Conservation (phyloP, 306 rosid species). For the Senna tora region DNA sequence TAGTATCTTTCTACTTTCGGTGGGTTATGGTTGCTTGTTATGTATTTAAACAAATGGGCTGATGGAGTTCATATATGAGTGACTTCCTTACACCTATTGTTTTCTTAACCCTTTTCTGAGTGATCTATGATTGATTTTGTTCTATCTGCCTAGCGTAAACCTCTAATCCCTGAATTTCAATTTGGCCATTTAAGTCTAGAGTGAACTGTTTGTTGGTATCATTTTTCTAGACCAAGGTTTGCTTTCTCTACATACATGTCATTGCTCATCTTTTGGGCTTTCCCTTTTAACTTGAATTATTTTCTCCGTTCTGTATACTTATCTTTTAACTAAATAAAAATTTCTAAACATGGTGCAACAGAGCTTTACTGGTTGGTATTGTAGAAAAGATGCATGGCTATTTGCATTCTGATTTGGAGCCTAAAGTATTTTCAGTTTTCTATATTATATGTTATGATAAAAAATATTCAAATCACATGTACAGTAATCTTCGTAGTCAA, state of each 20-base stretch:
- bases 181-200: not conserved
- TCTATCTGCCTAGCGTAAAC: not conserved
- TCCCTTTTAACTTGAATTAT: not conserved
- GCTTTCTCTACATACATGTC: too few species aligned
- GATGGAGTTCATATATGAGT: not conserved
- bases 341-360: too few species aligned
- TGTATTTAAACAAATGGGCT: not conserved
- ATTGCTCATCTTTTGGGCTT: not conserved
- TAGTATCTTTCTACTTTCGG: too few species aligned
- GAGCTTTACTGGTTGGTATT: too few species aligned
- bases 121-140: constrained; percentile 1
- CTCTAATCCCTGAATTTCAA: not conserved
- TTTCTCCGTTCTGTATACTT: too few species aligned
- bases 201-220: not conserved
- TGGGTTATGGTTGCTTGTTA: too few species aligned
- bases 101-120: not conserved
- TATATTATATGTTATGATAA: too few species aligned
- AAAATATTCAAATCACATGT: not conserved
- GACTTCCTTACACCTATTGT: not conserved
- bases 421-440: not conserved
- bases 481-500: not conserved
- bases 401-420: not conserved
- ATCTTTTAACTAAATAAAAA: too few species aligned
- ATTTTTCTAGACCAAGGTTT: not conserved
- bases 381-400: not conserved